Base-by-base conservation (phyloP, 345 rosid genomes). In the Hypericum perforatum region DNA sequence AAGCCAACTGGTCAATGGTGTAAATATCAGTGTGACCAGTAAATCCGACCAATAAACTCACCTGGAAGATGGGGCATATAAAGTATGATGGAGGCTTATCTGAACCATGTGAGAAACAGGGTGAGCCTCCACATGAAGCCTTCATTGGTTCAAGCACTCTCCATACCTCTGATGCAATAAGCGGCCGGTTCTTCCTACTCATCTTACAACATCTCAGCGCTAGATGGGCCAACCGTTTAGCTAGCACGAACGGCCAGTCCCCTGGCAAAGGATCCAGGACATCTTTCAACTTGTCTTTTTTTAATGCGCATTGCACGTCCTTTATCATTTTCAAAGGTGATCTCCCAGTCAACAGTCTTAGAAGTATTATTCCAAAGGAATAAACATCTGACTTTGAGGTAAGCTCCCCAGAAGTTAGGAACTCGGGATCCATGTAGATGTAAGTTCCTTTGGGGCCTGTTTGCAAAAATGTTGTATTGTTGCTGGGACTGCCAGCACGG, bases 171-270 rank as follows among this genome's bases (percentile, higher is more conserved):
- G 78, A 72, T 41, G 67, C 85, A 39, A 87, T 92, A 63, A 82
- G 82, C 38, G 98, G 98, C 54, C 96, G 79, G 62, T 64, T 66
- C 68, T 72, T 78, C 15, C 84, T 53, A 46, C 58, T 80, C 79
- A 67, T 29, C 67, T 91, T 86, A 56, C 95, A 81, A 63, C 98
- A 87, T 66, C 96, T 75, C 68, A 91, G 64, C 37, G 92, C 96
- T 64, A 87, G 60, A 64, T 69, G 74, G 74, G 95, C 72, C 70
- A 91, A 67, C 71, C 79, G 95, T 74, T 85, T 84, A 7, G 95
- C 96, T 70, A 77, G 84, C 62, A 80, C 78, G 78, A 80, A 78
- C 1, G 98, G 96, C 98, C 96, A 91, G 67, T 91, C 92, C 52
- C 98, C 98, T 6, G 98, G 89, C 62, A 79, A 70, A 59, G 90